Base-by-base conservation (phyloP, 495 filamentous ascomycete species). In the Xylaria scruposa region DNA sequence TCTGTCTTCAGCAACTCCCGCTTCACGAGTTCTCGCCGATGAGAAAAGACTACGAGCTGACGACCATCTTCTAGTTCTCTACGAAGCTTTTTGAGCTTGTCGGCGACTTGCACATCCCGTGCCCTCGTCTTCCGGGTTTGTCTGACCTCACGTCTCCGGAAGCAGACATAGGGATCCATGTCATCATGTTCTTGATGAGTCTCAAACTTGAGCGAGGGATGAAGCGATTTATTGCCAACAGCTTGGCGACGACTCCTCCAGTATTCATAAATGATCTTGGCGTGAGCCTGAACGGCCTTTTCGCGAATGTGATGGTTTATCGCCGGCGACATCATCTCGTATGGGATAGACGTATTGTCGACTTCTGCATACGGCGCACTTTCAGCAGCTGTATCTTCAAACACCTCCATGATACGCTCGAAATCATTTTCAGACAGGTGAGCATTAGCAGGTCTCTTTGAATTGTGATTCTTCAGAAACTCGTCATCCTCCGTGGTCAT, bases 81-180 rank as follows among this genome's bases (percentile, higher is more conserved):
- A 72, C 96, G 90, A 74, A 99, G 85, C 76, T 92, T 92, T 84
- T 94, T 94, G 73, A 99, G 87, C 80, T 97, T 98, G 76, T 99
- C 96, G 65, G 91, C 92, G 74, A 93, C 95, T 78, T 97, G 95
- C 21, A 93, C 92, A 85, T 98, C 97, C 76, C 96, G 88, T 59
- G 94, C 92, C 77, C 96, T 91, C 42, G 96, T 99, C 83, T 98
- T 98, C 74, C 96, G 91, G 61, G 93, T 93, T 80, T 96, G 93
- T 51, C 96, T 93, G 44, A 97, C 93, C 80, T 99, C 96, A 56
- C 97, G 93, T 67, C 97, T 92, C 72, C 96, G 91, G 88, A 99
- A 99, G 84, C 96, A 99, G 79, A 99, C 95, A 80, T 97, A 99
- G 67, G 96, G 97, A 82, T 99, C 96, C 74, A 92, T 88, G 75